phyloP scores from a whole-genome alignment of 148 eudicot genomes.

The Cornus kousa region DNA sequence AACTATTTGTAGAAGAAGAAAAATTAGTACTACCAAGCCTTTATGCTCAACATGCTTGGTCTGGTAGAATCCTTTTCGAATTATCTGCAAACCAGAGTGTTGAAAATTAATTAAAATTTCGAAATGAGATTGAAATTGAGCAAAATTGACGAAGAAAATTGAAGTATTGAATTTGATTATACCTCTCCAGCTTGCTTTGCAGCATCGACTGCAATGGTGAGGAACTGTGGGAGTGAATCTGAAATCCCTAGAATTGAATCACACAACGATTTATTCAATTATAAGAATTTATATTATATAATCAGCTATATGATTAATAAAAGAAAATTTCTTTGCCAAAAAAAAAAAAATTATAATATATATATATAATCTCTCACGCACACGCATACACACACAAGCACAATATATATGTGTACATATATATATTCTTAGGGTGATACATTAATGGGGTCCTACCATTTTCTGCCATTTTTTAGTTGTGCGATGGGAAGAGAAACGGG shows the following conservation, averaged over 20 bases:
- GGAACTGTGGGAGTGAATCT: slow-evolving; percentile 34
- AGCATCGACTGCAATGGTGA: slow-evolving; percentile 43
- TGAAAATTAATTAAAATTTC: not conserved
- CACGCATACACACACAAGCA: not conserved
- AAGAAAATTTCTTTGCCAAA: too few relatives aligned
- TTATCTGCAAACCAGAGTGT: slow-evolving; percentile 38
- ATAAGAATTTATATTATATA: not conserved
- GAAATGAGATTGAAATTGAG: not conserved
- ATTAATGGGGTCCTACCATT: not conserved
- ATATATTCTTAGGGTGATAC: not conserved
- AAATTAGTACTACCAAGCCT: slow-evolving; percentile 50
- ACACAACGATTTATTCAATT: not conserved
- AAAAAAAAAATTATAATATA: too few relatives aligned
- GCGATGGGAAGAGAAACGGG: not conserved
- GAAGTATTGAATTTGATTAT: not conserved
- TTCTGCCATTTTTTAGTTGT: not conserved
- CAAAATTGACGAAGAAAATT: not conserved
- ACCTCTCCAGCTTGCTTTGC: slow-evolving; percentile 58
- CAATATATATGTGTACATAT: not conserved
- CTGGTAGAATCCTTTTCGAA: slow-evolving; percentile 63
- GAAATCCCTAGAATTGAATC: not conserved
- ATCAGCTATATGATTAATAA: too few relatives aligned
- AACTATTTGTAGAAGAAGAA: not conserved
- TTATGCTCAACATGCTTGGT: slow-evolving; percentile 87
- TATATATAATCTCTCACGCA: too few relatives aligned